Conservation (phyloP, 441 rosid genomes). For the Adansonia rubrostipa region DNA sequence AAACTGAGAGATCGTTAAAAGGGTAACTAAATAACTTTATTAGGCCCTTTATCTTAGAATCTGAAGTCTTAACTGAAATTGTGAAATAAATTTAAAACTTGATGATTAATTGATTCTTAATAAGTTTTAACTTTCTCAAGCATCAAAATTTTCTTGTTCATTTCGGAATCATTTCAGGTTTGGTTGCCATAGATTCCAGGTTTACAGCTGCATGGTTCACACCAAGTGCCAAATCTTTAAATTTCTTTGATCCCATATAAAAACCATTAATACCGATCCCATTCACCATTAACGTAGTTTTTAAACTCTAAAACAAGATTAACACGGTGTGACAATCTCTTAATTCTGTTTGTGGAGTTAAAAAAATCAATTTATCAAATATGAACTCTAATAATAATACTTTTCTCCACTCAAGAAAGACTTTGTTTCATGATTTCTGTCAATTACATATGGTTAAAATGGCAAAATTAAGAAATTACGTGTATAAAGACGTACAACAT, state of each 20-base stretch:
- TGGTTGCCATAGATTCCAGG: background rate
- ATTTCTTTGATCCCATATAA: background rate
- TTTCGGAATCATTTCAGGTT: background rate
- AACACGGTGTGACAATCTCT: too few relatives aligned
- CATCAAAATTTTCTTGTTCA: conserved; percentile 7
- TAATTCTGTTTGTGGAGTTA: too few relatives aligned
- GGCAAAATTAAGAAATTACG: too few relatives aligned
- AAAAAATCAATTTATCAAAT: too few relatives aligned
- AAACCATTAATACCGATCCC: background rate
- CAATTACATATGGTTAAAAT: too few relatives aligned
- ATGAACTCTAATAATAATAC: too few relatives aligned
- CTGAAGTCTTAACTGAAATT: background rate
- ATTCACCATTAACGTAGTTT: too few relatives aligned
- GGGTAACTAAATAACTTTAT: background rate
- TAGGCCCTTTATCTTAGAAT: background rate
- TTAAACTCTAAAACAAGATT: too few relatives aligned
- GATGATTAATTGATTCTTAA: too few relatives aligned
- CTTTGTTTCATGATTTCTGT: background rate
- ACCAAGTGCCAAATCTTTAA: background rate
- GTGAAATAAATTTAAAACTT: background rate
- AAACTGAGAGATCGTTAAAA: background rate
- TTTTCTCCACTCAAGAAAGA: background rate
- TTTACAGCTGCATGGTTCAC: background rate
- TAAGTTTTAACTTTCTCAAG: background rate
- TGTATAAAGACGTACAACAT: background rate